Evolutionary conservation across 345 rosid species (phyloP).

Genomic region (Hibiscus mutabilis): DNA sequence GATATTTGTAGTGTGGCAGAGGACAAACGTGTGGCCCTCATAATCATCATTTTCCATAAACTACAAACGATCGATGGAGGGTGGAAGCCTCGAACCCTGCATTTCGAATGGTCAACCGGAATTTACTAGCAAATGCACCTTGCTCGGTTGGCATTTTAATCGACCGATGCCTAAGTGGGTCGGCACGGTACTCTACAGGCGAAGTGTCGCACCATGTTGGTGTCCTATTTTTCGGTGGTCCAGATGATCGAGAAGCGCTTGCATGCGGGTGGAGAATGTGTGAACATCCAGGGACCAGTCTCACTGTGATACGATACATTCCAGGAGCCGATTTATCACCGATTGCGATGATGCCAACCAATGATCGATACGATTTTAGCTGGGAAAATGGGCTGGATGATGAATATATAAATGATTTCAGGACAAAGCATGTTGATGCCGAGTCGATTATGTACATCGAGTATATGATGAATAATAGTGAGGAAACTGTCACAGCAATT

Average conservation of each 20-base stretch:
- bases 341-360: neutral
- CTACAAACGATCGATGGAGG: slow-evolving; percentile 90
- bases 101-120: slow-evolving; percentile 66
- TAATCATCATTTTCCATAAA: slow-evolving; percentile 85
- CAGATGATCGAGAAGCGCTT: slow-evolving; percentile 78
- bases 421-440: slow-evolving; percentile 27
- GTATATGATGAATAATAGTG: slow-evolving; percentile 59
- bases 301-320: slow-evolving; percentile 54
- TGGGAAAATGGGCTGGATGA: slow-evolving; percentile 56
- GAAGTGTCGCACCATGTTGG: slow-evolving; percentile 57
- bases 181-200: slow-evolving; percentile 42
- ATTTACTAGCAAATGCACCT: slow-evolving; percentile 60
- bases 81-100: slow-evolving; percentile 90
- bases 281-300: slow-evolving; percentile 54
- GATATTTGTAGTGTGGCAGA: slow-evolving; percentile 84
- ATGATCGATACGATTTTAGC: slow-evolving; percentile 8
- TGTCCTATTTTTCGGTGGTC: slow-evolving; percentile 76
- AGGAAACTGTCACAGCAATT: slow-evolving; percentile 72
- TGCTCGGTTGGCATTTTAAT: slow-evolving; percentile 91
- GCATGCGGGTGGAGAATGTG: slow-evolving; percentile 83
- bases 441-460: slow-evolving; percentile 45
- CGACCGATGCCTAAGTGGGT: slow-evolving; percentile 70
- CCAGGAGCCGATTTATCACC: slow-evolving; percentile 35
- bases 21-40: slow-evolving; percentile 70
- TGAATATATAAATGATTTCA: slow-evolving; percentile 47